Evolutionary conservation across 1,284 basidiomycete species (phyloP), one percentile per base, ranked within the genome.

Genomic region (Cystobasidiaceae sp.): DNA sequence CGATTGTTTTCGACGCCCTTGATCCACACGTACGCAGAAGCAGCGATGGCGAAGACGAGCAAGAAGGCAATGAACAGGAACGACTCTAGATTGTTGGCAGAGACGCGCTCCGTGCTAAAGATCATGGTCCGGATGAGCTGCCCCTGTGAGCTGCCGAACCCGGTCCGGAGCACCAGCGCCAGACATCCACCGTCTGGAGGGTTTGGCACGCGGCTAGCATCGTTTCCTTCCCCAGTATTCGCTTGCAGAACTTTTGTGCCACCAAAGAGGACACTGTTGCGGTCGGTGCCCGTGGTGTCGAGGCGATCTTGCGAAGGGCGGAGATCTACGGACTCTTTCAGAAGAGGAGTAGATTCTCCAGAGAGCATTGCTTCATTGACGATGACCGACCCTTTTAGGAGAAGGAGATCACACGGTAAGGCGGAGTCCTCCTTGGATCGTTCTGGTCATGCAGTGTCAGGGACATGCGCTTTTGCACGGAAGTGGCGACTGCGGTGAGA

Each of bases 361-460:
- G 91, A 94, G 4, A 97, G 80, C 93, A 97, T 97, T 17, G 93
- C 93, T 76, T 97, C 93, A 77, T 96, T 97, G 69, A 96, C 92
- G 72, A 97, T 97, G 71, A 86, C 88, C 1, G 90, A 89, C 4
- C 93, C 93, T 58, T 86, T 85, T 15, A 96, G 78, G 15, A 97
- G 82, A 5, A 97, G 82, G 45, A 96, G 84, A 75, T 97, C 93
- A 17, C 90, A 93, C 1, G 93, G 91, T 32, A 94, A 85, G 41
- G 86, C 87, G 0, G 90, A 92, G 76, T 93, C 92, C 51, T 83
- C 81, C 71, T 87, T 86, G 63, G 87, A 85, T 65, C 89, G 87
- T 48, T 85, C 87, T 77, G 68, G n/a, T 54, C 63, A 61, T 69
- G n/a, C n/a, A n/a, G 13, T 25, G 6, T 19, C n/a, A n/a, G n/a